Base-by-base conservation (phyloP, 164 flowering plant genomes). In the Chimonanthus salicifolius region DNA sequence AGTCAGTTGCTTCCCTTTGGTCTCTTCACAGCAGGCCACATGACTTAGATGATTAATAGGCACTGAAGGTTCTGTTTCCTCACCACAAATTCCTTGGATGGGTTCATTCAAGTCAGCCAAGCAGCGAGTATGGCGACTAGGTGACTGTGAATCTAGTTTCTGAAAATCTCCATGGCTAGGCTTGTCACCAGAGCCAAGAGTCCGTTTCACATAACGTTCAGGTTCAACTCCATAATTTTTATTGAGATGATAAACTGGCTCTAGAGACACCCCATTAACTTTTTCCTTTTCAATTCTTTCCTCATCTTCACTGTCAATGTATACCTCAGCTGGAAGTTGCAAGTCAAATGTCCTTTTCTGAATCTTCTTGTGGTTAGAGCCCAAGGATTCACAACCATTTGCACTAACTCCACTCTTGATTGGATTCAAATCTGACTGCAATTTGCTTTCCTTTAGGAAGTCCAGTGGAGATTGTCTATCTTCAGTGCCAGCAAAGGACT, bases 91-190 rank as follows among this genome's bases (percentile, higher is more conserved):
- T 20, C 49, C 77, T 71, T 79, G 82, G 74, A 88, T 46, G 8
- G 99, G 96, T 76, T 90, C 87, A 79, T 95, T 95, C 75, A 91
- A 83, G 80, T 93, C 97, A 44, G 91, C 88, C 82, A 91, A 81
- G 62, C 76, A 68, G 50, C 72, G 77, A 49, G 72, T 70, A 69
- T 67, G 20, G 20, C 3, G 46, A 66, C 49, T 54, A 46, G 75
- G 71, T 45, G 73, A 48, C 78, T 70, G 71, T 9, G 74, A 79
- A 62, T 69, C 81, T 68, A 84, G 82, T 72, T 72, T 80, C 46
- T 70, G 69, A 69, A 79, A 77, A 78, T 77, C 83, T 67, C 69
- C 74, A 69, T 49, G 43, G 70, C 48, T 64, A 66, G 21, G 82
- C 75, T 76, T 82, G 68, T 7, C 76, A 70, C 72, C 74, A 64